Evolutionary conservation across 2,329 filamentous ascomycete species (phyloP), one percentile per base, ranked within the genome.

Genomic region (Claviceps arundinis): DNA sequence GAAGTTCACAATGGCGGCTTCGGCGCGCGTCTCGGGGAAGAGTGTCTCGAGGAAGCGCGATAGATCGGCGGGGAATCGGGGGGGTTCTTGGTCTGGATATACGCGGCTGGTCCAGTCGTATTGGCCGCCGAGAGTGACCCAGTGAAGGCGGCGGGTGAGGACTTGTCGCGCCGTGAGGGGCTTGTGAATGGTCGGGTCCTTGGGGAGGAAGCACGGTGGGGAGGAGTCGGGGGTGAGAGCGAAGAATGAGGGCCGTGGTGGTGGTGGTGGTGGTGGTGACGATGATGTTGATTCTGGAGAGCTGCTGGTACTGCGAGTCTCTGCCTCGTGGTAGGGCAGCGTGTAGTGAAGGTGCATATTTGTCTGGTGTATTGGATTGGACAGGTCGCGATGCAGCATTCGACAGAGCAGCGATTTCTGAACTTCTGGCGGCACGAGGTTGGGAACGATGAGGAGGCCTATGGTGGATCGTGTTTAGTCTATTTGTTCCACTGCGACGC

Each of bases 1-100:
- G 49, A 97, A 76, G 65, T 97, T 97, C 59, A 95, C 81, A 57
- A 97, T 97, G 40, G 93, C 91, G 1, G 93, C 90, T 69, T 97
- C 84, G 0, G 91, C 81, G 50, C 77, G 73, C 14, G 90, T 93
- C 11, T 81, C 74, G 0, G 89, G 86, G 58, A 95, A 97, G 0
- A 93, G 67, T 0, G 68, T 68, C 52, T 81, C 74, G 1, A 96
- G 70, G 7, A 95, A 77, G 1, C 63, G 65, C 4, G 81, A 80
- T 48, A 94, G 76, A 62, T 95, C 89, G 1, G 65, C 42, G 0
- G 91, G 90, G 59, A 96, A 96, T 0, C 70, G 61, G 0, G 88
- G 88, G 1, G 86, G 83, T 3, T 65, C 55, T n/a, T 76, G 74
- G 9, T 73, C 65, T 0, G 90, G 89, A 62, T 97, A 97, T 13